These are phyloP conservation scores for Glycine tomentella DNA, from an alignment of 306 rosid species.

Conservation along the genomic window DNA sequence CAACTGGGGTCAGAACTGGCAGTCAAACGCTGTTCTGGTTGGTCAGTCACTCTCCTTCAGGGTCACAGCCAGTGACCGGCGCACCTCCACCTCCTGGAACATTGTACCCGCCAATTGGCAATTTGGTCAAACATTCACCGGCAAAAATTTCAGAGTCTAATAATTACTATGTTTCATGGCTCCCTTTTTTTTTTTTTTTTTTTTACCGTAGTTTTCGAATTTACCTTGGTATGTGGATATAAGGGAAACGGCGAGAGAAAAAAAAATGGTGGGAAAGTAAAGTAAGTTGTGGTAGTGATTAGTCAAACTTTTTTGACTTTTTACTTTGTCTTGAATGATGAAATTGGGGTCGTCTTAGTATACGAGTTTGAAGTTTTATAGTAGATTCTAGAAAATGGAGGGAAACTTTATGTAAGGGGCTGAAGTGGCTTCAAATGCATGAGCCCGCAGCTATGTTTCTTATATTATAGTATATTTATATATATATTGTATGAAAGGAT, in stretches of 20 bases:
- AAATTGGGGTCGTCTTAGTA: constrained; percentile 4
- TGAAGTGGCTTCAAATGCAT: constrained; percentile 69
- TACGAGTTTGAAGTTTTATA: constrained; percentile 41
- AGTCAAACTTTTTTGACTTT: constrained; percentile 50
- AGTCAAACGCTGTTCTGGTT: constrained; percentile 61
- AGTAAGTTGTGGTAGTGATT: constrained; percentile 37
- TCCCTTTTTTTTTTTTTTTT: too few relatives aligned
- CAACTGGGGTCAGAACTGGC: constrained; percentile 98
- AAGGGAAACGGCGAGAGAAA: neutral
- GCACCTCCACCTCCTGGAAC: constrained; percentile 76
- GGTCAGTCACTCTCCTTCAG: constrained; percentile 90
- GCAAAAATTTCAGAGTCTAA: constrained; percentile 71
- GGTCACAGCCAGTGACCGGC: constrained; percentile 76
- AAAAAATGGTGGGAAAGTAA: constrained; percentile 2
- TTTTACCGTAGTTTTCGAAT: neutral
- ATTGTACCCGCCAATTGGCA: constrained; percentile 76
- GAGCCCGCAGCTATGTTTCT: constrained; percentile 75
- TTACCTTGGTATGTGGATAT: constrained; percentile 44
- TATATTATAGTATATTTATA: neutral
- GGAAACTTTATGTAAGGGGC: constrained; percentile 47
- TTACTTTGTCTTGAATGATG: constrained; percentile 12
- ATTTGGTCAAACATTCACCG: constrained; percentile 83
- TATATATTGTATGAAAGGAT: neutral
- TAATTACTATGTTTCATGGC: neutral
- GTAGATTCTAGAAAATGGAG: constrained; percentile 41